Evolutionary conservation across 2,329 filamentous ascomycete species (phyloP), one percentile per base, ranked within the genome.

Genomic region (Coleophoma eucalyptorum): DNA sequence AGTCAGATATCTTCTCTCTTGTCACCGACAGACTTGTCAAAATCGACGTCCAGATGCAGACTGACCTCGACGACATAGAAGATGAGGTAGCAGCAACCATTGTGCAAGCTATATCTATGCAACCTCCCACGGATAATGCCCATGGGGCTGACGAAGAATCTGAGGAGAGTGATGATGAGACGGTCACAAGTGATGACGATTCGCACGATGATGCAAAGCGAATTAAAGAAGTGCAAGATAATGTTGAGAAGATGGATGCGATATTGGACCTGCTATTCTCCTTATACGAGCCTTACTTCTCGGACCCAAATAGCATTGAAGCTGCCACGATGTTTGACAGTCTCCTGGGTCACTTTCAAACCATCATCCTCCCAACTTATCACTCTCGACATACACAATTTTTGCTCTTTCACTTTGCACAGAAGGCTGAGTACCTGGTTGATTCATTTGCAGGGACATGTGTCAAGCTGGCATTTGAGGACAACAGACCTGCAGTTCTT

Each of bases 341-440:
- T 50, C 78, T 99, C 37, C 77, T 97, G 26, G 81, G 85, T 45
- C 91, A 96, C 65, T 99, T 99, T 64, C 82, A 86, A 54, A 88
- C 83, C 65, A 90, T 91, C 62, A 90, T 99, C 52, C 79, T 99
- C 31, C 91, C 92, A 3, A 95, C 91, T 13, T 91, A 94, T 66
- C 89, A 90, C 59, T 96, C 91, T 20, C 86, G 94, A 33, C 93
- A 97, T 67, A 91, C 91, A 0, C 94, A 99, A 63, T 99, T 97
- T 62, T 81, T 99, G 44, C 79, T 97, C 46, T 99, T 99, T 70
- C 93, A 97, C 70, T 97, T 96, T 66, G 89, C 89, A 15, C 93
- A 99, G 68, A 81, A 81, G 51, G 89, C 90, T 8, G 84, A 88
- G 31, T 78, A 81, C 42, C 81, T 96, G 44, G 86, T 90, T 51